Evolutionary conservation across 2,329 filamentous ascomycete genomes (phyloP).

Genomic region (Anthostomella pinea): DNA sequence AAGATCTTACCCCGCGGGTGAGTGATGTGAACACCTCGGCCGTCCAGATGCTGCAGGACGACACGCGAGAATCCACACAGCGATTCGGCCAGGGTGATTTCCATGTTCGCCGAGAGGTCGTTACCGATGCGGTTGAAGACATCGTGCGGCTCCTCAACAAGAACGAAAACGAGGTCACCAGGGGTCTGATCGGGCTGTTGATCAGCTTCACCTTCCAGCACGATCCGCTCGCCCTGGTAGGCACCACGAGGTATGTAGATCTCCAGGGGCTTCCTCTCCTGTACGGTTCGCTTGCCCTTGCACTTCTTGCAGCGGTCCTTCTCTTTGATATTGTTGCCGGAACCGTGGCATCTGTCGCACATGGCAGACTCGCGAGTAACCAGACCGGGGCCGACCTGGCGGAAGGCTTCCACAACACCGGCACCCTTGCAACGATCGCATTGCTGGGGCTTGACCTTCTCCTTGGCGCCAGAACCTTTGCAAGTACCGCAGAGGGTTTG

Average conservation of each 20-base stretch:
- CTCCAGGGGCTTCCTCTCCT: constrained; percentile 91
- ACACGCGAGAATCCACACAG: constrained; percentile 86
- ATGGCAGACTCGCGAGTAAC: constrained; percentile 75
- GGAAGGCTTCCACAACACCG: constrained; percentile 73
- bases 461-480: constrained; percentile 86
- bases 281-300: constrained; percentile 84
- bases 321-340: constrained; percentile 85
- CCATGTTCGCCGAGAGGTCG: constrained; percentile 79
- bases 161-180: constrained; percentile 87
- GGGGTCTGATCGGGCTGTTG: constrained; percentile 85
- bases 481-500: constrained; percentile 85
- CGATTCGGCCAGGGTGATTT: constrained; percentile 79
- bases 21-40: constrained; percentile 79
- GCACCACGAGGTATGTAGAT: constrained; percentile 92
- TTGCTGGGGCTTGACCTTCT: constrained; percentile 78
- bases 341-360: constrained; percentile 80
- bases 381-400: constrained; percentile 82
- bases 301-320: constrained; percentile 99
- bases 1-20: constrained; percentile 81
- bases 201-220: constrained; percentile 90
- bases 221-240: constrained; percentile 83
- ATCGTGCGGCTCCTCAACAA: constrained; percentile 79
- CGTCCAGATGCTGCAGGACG: constrained; percentile 89
- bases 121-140: constrained; percentile 78
- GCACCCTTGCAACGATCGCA: constrained; percentile 83